phyloP scores from a whole-genome alignment of 1,284 basidiomycete genomes.

The Salmacisia buchloeana region DNA sequence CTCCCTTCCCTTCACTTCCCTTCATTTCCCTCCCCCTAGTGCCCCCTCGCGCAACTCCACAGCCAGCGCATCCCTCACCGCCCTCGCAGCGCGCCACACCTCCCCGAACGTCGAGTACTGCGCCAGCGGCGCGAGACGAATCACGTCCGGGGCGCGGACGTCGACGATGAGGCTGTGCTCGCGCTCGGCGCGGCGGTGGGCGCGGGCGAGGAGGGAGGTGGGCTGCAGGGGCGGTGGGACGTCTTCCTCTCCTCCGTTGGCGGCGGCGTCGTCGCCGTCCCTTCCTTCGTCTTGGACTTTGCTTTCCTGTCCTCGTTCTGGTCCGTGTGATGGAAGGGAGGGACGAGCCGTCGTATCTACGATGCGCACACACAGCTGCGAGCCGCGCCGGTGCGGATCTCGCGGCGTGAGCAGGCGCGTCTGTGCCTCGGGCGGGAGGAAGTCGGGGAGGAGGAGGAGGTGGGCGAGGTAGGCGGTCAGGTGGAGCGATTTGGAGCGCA shows the following conservation, averaged over 20 bases:
- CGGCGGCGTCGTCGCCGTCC: slow-evolving; percentile 8
- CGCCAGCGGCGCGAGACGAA: slow-evolving; percentile 43
- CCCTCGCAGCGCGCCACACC: slow-evolving; percentile 39
- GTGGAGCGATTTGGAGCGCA: slow-evolving; percentile 30
- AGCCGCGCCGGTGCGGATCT: slow-evolving; percentile 36
- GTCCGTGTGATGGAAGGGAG: background rate
- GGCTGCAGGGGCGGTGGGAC: slow-evolving; percentile 34
- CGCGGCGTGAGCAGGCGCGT: slow-evolving; percentile 36
- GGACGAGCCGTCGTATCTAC: too few relatives aligned
- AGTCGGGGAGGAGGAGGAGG: slow-evolving; percentile 28
- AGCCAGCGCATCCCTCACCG: slow-evolving; percentile 16
- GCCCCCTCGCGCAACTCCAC: background rate
- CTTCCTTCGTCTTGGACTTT: background rate
- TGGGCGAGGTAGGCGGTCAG: slow-evolving; percentile 42
- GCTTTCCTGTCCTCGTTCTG: background rate
- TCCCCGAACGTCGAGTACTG: slow-evolving; percentile 40
- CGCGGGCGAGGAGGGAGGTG: slow-evolving; percentile 29
- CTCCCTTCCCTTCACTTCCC: background rate
- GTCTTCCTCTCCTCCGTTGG: slow-evolving; percentile 12
- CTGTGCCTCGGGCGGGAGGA: slow-evolving; percentile 23
- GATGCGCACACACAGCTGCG: slow-evolving; percentile 40
- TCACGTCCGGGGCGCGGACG: slow-evolving; percentile 41
- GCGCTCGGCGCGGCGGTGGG: slow-evolving; percentile 32
- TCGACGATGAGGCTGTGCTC: slow-evolving; percentile 36
- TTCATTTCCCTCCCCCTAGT: background rate